These are phyloP conservation scores for Citrullus amarus DNA, from an alignment of 306 rosid species.

Conservation along the genomic window DNA sequence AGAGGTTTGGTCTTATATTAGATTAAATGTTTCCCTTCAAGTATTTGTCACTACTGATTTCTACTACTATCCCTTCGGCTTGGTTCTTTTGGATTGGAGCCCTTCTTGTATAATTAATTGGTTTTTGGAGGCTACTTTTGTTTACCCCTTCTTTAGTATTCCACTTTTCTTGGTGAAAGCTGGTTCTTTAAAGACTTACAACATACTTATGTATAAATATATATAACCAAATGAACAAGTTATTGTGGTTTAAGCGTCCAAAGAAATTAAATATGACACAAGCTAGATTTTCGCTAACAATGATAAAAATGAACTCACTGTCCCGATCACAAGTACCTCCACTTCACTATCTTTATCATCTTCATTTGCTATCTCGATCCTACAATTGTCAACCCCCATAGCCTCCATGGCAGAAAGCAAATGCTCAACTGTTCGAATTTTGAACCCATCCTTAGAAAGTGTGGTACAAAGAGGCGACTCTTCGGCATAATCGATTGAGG, in stretches of 20 bases:
- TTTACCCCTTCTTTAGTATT: neutral
- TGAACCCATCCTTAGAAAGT: conserved; percentile 48
- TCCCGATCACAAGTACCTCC: conserved; percentile 31
- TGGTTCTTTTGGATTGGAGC: neutral
- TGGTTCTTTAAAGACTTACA: neutral
- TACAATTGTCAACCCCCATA: conserved; percentile 76
- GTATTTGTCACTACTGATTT: too few species aligned
- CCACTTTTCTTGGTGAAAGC: neutral
- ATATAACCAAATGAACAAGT: neutral
- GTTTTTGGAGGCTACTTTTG: neutral
- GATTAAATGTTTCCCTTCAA: too few species aligned
- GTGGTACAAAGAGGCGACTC: conserved; percentile 73
- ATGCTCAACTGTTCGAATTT: conserved; percentile 74
- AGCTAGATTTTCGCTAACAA: neutral
- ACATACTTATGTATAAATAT: neutral
- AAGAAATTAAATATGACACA: neutral
- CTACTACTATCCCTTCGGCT: too few species aligned
- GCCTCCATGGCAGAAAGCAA: conserved; percentile 89
- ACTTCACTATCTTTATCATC: conserved; percentile 32
- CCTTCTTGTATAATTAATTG: neutral
- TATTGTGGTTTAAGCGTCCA: neutral
- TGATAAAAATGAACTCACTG: neutral
- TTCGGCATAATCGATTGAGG: conserved; percentile 41
- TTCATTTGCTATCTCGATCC: conserved; percentile 41
- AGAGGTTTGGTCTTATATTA: neutral